A percentile compares a stretch with the other conserved stretches of the same genome.
Conservation (phyloP, 2,329 filamentous ascomycete genomes). For the Clonostachys rosea region DNA sequence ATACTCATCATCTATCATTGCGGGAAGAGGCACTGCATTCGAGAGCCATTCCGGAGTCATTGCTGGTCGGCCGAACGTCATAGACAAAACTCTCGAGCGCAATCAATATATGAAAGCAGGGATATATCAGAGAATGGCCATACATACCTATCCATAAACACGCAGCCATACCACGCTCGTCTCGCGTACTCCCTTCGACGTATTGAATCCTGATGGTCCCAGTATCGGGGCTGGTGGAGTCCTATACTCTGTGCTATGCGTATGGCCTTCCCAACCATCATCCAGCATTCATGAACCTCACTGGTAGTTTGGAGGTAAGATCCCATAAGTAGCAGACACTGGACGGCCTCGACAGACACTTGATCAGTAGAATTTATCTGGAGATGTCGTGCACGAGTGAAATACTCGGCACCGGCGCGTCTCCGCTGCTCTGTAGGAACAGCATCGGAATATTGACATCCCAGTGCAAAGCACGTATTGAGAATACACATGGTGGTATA, state of each 20-base stretch:
- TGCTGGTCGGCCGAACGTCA: constrained; percentile 6
- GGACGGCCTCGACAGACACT: constrained; percentile 31
- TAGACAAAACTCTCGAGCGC: constrained; percentile 4
- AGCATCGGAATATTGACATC: constrained; percentile 3
- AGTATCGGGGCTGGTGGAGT: constrained; percentile 22
- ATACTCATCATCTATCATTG: constrained; percentile 7
- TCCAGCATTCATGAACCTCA: constrained; percentile 41
- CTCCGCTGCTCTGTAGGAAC: neutral
- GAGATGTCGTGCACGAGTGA: neutral
- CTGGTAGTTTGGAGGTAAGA: constrained; percentile 43
- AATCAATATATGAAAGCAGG: neutral
- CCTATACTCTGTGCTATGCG: constrained; percentile 41
- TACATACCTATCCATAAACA: constrained; percentile 5
- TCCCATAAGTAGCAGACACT: constrained; percentile 38
- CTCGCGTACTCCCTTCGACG: constrained; percentile 1
- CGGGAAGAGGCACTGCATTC: neutral
- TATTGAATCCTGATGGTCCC: neutral
- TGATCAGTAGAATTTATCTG: neutral
- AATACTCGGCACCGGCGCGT: constrained; percentile 1
- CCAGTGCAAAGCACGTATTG: constrained; percentile 4
- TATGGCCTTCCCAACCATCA: constrained; percentile 38
- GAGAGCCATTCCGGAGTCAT: constrained; percentile 2
- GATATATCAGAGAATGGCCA: neutral
- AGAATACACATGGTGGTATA: neutral
- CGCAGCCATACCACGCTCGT: constrained; percentile 6